Percentiles rank a stretch among this genome's conserved stretches.
Evolutionary conservation across 345 rosid species (phyloP).

Genomic region (Leavenworthia alabamica): DNA sequence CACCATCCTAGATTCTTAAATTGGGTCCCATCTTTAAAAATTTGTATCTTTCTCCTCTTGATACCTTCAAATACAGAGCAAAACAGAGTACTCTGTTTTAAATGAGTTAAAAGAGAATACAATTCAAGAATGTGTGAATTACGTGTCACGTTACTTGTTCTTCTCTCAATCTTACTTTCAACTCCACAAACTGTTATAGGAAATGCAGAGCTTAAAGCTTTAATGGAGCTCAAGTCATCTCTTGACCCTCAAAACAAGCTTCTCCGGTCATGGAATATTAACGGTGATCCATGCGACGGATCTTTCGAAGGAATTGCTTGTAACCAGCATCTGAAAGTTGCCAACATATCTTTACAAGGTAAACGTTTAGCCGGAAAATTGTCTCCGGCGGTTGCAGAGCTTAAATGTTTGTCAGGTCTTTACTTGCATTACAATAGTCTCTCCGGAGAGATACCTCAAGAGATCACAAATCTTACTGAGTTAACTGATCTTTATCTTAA

Average conservation of each 20-base stretch:
- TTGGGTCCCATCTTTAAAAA: constrained; percentile 2
- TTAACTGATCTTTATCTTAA: constrained; percentile 84
- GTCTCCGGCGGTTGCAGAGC: constrained; percentile 67
- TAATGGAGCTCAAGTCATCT: constrained; percentile 67
- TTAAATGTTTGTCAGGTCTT: constrained; percentile 72
- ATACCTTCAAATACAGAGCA: not conserved
- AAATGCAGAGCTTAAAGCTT: constrained; percentile 60
- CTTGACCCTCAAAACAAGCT: constrained; percentile 71
- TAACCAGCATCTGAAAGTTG: constrained; percentile 72
- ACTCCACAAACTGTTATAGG: constrained; percentile 32
- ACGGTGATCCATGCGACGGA: constrained; percentile 65
- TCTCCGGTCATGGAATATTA: constrained; percentile 56
- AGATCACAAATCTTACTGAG: constrained; percentile 48
- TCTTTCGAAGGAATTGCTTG: constrained; percentile 83
- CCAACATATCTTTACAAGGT: constrained; percentile 79
- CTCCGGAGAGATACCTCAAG: constrained; percentile 72
- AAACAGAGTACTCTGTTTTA: constrained; percentile 22
- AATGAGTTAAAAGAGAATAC: constrained; percentile 8
- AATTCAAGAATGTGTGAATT: constrained; percentile 35
- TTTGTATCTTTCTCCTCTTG: constrained; percentile 1
- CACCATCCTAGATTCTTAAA: not conserved
- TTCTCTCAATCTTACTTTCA: constrained; percentile 25
- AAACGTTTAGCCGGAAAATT: constrained; percentile 58
- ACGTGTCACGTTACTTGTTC: constrained; percentile 21
- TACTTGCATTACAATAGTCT: constrained; percentile 86